Evolutionary conservation across 2,329 filamentous ascomycete genomes (phyloP).

Genomic region (Myrmaecium sp.): DNA sequence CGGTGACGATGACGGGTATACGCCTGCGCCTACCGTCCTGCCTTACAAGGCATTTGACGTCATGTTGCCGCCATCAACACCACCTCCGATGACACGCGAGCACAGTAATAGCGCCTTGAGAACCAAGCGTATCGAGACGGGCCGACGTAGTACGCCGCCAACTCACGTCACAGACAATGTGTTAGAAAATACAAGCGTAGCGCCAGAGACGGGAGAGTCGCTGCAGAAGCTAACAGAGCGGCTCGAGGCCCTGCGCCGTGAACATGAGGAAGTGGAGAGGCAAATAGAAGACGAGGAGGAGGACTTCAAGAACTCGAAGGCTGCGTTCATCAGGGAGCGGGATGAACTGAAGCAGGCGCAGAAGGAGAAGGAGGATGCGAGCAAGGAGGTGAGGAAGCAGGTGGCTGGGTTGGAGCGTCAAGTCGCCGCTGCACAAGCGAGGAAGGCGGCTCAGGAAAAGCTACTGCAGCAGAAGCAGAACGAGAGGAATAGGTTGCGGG

Average conservation of each 20-base stretch:
- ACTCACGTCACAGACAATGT: too few species aligned
- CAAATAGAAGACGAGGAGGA: slow-evolving; percentile 47
- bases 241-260: slow-evolving; percentile 62
- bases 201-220: slow-evolving; percentile 50
- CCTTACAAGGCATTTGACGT: slow-evolving; percentile 39
- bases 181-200: too few species aligned
- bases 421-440: slow-evolving; percentile 65
- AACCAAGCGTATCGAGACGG: slow-evolving; percentile 49
- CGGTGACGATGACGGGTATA: slow-evolving; percentile 24
- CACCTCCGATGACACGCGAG: slow-evolving; percentile 48
- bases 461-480: slow-evolving; percentile 49
- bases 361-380: slow-evolving; percentile 83
- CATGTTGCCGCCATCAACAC: slow-evolving; percentile 42
- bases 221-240: slow-evolving; percentile 67
- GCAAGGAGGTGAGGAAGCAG: slow-evolving; percentile 65
- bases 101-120: slow-evolving; percentile 36
- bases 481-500: slow-evolving; percentile 51
- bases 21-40: slow-evolving; percentile 36
- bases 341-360: slow-evolving; percentile 61
- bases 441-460: slow-evolving; percentile 62
- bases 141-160: slow-evolving; percentile 59
- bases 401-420: slow-evolving; percentile 64
- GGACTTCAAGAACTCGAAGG: slow-evolving; percentile 28
- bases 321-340: slow-evolving; percentile 51
- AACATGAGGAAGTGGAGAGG: slow-evolving; percentile 62